These are phyloP conservation scores for Tephrocybe sp. DNA, from an alignment of 768 basidiomycete species.

Conservation along the genomic window DNA sequence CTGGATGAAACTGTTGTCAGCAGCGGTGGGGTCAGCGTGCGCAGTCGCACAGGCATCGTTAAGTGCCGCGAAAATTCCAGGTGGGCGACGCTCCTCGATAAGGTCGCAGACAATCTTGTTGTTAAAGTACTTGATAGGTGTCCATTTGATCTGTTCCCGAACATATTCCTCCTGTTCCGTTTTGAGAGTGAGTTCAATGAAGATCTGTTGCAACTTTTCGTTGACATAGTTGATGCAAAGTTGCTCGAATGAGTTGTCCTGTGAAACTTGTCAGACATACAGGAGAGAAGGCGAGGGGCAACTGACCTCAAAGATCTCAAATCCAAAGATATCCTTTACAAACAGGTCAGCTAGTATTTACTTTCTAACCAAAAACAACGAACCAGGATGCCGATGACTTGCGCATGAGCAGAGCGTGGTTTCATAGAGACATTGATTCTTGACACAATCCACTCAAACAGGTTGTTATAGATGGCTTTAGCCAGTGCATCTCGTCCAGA, in stretches of 20 bases:
- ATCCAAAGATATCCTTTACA: conserved; percentile 91
- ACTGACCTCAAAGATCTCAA: conserved; percentile 92
- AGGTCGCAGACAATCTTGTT: conserved; percentile 98
- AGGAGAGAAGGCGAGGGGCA: not conserved
- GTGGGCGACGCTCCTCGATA: conserved; percentile 94
- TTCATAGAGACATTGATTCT: conserved; percentile 97
- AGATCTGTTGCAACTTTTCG: conserved; percentile 99
- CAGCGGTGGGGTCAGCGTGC: conserved; percentile 93
- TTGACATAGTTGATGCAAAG: conserved; percentile 99
- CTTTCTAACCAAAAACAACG: conserved; percentile 19
- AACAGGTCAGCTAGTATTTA: conserved; percentile 4
- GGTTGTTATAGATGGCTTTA: conserved; percentile 96
- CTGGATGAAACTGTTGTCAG: conserved; percentile 96
- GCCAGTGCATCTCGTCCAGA: conserved; percentile 90
- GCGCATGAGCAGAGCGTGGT: conserved; percentile 64
- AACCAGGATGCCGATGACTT: conserved; percentile 91
- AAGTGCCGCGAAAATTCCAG: conserved; percentile 95
- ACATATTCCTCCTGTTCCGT: conserved; percentile 99
- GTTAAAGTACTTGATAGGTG: conserved; percentile 98
- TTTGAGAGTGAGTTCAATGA: conserved; percentile 98
- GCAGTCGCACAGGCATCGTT: conserved; percentile 99
- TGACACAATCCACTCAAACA: conserved; percentile 99
- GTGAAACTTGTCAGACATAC: conserved; percentile 7
- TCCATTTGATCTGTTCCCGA: conserved; percentile 98
- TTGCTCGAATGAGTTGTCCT: conserved; percentile 97